Evolutionary conservation across 2,329 filamentous ascomycete genomes (phyloP).

Genomic region (Aspergillus brasiliensis): DNA sequence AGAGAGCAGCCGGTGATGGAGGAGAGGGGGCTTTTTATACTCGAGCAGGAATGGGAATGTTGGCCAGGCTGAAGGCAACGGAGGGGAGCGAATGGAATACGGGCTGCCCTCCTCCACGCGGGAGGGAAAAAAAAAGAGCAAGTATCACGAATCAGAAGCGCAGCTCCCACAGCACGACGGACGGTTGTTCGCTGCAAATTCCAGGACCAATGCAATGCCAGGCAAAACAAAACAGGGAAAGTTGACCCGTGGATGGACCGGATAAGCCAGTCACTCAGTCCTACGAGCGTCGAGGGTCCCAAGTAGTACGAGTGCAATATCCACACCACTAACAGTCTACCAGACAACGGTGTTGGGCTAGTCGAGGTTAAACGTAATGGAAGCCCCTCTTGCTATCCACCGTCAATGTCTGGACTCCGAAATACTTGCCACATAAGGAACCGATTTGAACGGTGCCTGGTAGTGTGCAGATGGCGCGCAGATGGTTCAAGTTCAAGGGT

Average conservation of each 20-base stretch:
- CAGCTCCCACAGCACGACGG: not conserved
- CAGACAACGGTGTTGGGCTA: not conserved
- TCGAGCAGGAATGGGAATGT: too few relatives aligned
- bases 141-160: too few relatives aligned
- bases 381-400: not conserved
- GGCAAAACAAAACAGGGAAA: constrained; percentile 6
- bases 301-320: not conserved
- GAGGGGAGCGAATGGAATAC: not conserved
- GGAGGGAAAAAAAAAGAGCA: too few relatives aligned
- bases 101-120: not conserved
- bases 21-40: not conserved
- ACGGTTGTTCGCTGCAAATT: not conserved
- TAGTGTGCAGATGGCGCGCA: not conserved
- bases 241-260: constrained; percentile 6
- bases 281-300: not conserved
- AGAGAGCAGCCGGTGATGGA: not conserved
- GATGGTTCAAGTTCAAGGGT: too few relatives aligned
- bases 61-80: not conserved
- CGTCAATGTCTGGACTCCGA: too few relatives aligned
- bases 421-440: not conserved
- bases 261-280: not conserved
- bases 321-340: not conserved
- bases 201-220: not conserved
- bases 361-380: constrained; percentile 1
- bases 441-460: not conserved